Evolutionary conservation across 2,329 filamentous ascomycete genomes (phyloP).

Genomic region (Aureobasidium sp.): DNA sequence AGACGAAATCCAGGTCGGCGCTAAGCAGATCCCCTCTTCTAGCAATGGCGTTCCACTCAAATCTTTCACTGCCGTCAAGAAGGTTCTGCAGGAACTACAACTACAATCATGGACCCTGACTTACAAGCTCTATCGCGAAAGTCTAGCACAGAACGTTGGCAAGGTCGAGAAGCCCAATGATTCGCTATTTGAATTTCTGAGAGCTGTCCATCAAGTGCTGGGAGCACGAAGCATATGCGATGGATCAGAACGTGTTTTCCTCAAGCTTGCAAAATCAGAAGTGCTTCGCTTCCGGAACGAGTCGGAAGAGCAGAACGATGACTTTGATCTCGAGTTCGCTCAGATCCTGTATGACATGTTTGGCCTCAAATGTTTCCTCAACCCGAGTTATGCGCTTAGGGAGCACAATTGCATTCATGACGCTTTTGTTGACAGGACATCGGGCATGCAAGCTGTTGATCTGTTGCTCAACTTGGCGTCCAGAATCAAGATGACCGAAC

Average conservation of each 20-base stretch:
- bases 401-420: constrained; percentile 73
- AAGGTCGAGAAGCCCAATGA: constrained; percentile 58
- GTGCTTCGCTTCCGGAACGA: constrained; percentile 56
- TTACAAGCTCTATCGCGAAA: constrained; percentile 72
- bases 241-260: constrained; percentile 74
- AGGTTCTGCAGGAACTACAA: constrained; percentile 72
- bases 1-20: constrained; percentile 75
- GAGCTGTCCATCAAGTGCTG: constrained; percentile 74
- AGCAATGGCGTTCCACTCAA: constrained; percentile 37
- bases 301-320: constrained; percentile 57
- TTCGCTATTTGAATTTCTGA: constrained; percentile 71
- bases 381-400: constrained; percentile 31
- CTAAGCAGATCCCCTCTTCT: constrained; percentile 54
- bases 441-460: constrained; percentile 74
- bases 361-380: constrained; percentile 57
- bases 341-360: constrained; percentile 81
- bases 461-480: constrained; percentile 75
- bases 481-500: constrained; percentile 80
- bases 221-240: constrained; percentile 83
- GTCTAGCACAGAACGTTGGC: constrained; percentile 58
- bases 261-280: constrained; percentile 83
- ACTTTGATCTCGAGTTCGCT: constrained; percentile 78
- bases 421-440: constrained; percentile 69
- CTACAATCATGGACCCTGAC: constrained; percentile 82
- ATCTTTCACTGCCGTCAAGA: constrained; percentile 23